Evolutionary conservation across 768 basidiomycete genomes (phyloP), one percentile per base, ranked within the genome.

Genomic region (Neoboletus brunneissimus): DNA sequence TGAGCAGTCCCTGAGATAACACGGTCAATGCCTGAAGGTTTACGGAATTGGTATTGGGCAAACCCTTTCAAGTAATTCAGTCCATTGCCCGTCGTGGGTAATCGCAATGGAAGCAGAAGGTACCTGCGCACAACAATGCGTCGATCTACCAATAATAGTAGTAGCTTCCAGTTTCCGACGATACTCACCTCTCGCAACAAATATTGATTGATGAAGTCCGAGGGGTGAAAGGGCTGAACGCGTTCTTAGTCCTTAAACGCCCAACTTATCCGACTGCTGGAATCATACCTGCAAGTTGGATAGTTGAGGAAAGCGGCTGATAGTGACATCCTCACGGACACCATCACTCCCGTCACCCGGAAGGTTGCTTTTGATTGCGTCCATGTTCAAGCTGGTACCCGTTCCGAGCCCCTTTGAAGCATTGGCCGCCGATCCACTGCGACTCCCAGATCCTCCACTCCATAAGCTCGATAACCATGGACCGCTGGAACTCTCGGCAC

Each of bases 81-180:
- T 23, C 63, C 62, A 65, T 41, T 43, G 48, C n/a, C 25, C 18
- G 29, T 62, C 55, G 34, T 58, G 54, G 20, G 55, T 54, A 23
- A 60, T 27, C 9, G 56, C 56, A 16, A 62, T n/a, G 10, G 31
- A 31, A 16, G 60, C 50, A 25, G 49, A 58, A 38, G 55, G 40
- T 20, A 25, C 22, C 61, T 62, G 40, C 29, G 5, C 45, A 31
- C 3, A 8, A 31, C 45, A 20, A 31, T 46, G 13, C 7, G 9
- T 32, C n/a, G 15, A 31, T 13, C n/a, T 20, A 22, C 46, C 20
- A 9, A 47, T 4, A 31, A 20, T 9, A 10, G 7, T 18, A 18
- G 5, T 18, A 18, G 5, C 2, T 45, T 45, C 25, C 27, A 15
- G 12, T 47, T 13, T 12, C 7, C 8, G 6, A 32, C 9, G 8